Percentiles rank a stretch among this genome's conserved stretches.
Conservation (phyloP, 2,329 filamentous ascomycete species). For the Mollisia scopiformis region DNA sequence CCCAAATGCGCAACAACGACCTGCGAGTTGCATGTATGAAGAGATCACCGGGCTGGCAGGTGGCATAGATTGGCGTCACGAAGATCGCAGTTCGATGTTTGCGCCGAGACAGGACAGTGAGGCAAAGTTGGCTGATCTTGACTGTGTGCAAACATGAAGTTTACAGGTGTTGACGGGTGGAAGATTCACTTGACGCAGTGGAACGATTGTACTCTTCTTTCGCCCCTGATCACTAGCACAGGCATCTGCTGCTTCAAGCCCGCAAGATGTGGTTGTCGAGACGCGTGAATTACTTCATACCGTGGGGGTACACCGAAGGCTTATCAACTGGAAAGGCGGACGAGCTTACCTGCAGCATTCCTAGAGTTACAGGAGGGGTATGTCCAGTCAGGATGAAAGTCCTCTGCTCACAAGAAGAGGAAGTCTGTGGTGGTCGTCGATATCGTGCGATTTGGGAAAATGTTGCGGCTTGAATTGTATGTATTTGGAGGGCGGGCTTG, state of each 20-base stretch:
- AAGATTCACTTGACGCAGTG: constrained; percentile 14
- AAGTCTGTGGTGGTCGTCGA: constrained; percentile 23
- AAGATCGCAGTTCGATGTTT: background rate
- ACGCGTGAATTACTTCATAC: constrained; percentile 21
- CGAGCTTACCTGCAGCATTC: constrained; percentile 39
- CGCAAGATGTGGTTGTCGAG: constrained; percentile 4
- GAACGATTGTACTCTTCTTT: background rate
- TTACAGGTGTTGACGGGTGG: constrained; percentile 5
- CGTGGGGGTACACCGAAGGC: constrained; percentile 25
- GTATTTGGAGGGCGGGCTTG: constrained; percentile 11
- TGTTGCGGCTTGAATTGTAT: no score
- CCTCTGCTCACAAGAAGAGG: background rate
- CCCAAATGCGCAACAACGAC: background rate
- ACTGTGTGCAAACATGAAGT: constrained; percentile 10
- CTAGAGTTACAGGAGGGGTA: constrained; percentile 24
- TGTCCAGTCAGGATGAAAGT: constrained; percentile 1
- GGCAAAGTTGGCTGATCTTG: constrained; percentile 13
- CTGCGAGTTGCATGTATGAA: constrained; percentile 1
- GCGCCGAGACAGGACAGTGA: constrained; percentile 10
- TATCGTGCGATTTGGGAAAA: constrained; percentile 23
- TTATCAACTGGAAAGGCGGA: constrained; percentile 21
- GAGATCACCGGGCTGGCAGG: background rate
- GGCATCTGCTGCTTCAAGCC: constrained; percentile 8
- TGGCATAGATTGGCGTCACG: background rate
- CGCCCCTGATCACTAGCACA: background rate